Percentiles rank a stretch among this genome's conserved stretches.
Conservation (phyloP, 768 basidiomycete species). For the Tephrocybe rancida region DNA sequence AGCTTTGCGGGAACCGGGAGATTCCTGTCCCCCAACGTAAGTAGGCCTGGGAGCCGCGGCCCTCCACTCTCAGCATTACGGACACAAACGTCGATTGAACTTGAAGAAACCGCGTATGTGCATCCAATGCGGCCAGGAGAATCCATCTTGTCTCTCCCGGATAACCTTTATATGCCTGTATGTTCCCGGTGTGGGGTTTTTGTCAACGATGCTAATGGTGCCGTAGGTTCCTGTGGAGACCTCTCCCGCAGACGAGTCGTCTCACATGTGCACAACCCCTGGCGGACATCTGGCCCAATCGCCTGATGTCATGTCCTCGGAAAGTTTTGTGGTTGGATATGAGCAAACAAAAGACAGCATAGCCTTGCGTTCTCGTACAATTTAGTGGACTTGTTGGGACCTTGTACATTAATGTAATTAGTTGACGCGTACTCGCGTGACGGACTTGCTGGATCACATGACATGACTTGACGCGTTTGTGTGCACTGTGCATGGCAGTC, state of each 20-base stretch:
- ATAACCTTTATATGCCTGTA: conserved; percentile 18
- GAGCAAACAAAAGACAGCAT: background rate
- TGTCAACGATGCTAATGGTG: background rate
- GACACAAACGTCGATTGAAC: conserved; percentile 1
- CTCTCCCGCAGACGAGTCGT: conserved; percentile 26
- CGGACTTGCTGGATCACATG: conserved; percentile 6
- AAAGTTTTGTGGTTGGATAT: background rate
- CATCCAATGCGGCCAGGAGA: conserved; percentile 1
- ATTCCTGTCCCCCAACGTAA: background rate
- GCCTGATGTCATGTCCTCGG: background rate
- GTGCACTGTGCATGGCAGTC: no score
- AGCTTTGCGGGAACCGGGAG: conserved; percentile 11
- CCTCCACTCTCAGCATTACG: background rate
- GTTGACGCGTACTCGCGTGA: background rate
- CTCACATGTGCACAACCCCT: conserved; percentile 18
- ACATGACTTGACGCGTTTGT: background rate
- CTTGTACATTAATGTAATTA: background rate
- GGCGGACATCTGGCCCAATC: conserved; percentile 12
- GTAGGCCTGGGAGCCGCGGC: background rate
- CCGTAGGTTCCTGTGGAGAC: conserved; percentile 10
- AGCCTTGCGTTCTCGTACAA: background rate
- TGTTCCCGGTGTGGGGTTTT: background rate
- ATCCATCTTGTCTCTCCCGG: conserved; percentile 12
- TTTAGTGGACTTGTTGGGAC: background rate
- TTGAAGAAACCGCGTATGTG: background rate